phyloP scores from a whole-genome alignment of 2,329 filamentous ascomycete species.

The Alternaria triticimaculans region DNA sequence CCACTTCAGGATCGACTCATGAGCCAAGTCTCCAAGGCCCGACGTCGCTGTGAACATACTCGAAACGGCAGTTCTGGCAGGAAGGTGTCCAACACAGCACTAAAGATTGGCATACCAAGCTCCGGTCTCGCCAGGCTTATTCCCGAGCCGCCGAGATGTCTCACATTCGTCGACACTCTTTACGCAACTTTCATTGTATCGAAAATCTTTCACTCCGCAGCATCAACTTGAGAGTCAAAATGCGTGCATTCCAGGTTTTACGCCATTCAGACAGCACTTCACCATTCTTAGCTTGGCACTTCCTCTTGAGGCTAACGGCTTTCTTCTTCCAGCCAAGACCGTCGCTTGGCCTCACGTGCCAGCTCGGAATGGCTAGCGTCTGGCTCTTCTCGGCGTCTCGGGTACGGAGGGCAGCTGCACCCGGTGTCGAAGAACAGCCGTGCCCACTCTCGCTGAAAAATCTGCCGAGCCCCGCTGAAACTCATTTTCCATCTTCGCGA shows the following conservation, averaged over 20 bases:
- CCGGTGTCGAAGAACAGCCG: background rate
- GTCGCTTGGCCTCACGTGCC: slow-evolving; percentile 24
- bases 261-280: slow-evolving; percentile 10
- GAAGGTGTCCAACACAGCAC: slow-evolving; percentile 38
- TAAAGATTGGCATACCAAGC: slow-evolving; percentile 47
- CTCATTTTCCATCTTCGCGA: background rate
- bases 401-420: background rate
- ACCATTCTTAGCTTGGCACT: slow-evolving; percentile 27
- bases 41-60: slow-evolving; percentile 27
- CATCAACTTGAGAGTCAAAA: background rate
- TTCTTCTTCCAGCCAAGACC: slow-evolving; percentile 21
- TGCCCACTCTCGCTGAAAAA: background rate
- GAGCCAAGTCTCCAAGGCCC: slow-evolving; percentile 19
- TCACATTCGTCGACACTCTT: background rate
- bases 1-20: background rate
- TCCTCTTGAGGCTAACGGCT: slow-evolving; percentile 27
- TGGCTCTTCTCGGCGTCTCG: background rate
- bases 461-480: background rate
- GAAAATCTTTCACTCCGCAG: background rate
- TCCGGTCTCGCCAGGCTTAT: slow-evolving; percentile 32
- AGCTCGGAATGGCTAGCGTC: slow-evolving; percentile 3
- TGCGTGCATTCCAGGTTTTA: background rate
- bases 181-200: background rate
- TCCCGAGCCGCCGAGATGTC: slow-evolving; percentile 3
- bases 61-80: slow-evolving; percentile 32